These are phyloP conservation scores for Scenedesmus sp. DNA, from an alignment of 163 green algal species.

Conservation along the genomic window DNA sequence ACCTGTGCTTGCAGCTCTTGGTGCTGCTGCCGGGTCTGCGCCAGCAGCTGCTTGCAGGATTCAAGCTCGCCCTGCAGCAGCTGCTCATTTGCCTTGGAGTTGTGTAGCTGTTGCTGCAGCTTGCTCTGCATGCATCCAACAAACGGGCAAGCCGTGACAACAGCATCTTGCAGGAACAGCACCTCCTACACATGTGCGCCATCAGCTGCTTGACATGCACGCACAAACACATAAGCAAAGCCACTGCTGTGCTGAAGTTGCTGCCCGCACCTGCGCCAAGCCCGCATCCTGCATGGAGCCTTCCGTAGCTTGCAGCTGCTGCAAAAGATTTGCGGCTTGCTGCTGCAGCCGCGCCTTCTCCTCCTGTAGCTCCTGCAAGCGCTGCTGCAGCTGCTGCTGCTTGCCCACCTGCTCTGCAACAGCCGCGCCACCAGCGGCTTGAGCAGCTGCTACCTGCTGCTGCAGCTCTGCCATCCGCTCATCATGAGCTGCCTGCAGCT, in stretches of 20 bases:
- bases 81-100: slow-evolving; percentile 19
- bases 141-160: not conserved
- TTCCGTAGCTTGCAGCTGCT: not conserved
- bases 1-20: slow-evolving; percentile 18
- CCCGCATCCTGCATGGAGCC: slow-evolving; percentile 3
- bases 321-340: not conserved
- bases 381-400: not conserved
- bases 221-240: not conserved
- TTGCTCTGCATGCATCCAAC: not conserved
- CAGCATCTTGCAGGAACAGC: not conserved
- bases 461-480: slow-evolving; percentile 7
- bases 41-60: slow-evolving; percentile 48
- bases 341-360: not conserved
- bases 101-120: slow-evolving; percentile 62
- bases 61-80: slow-evolving; percentile 63
- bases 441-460: slow-evolving; percentile 27
- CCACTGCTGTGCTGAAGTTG: not conserved
- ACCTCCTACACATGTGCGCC: not conserved
- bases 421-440: not conserved
- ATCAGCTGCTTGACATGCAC: not conserved
- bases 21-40: not conserved
- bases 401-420: not conserved
- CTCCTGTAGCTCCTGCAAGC: not conserved
- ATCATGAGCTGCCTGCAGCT: not conserved
- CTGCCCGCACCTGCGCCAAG: not conserved